phyloP scores from a whole-genome alignment of 2,329 filamentous ascomycete genomes.

The Thelonectria rubi region DNA sequence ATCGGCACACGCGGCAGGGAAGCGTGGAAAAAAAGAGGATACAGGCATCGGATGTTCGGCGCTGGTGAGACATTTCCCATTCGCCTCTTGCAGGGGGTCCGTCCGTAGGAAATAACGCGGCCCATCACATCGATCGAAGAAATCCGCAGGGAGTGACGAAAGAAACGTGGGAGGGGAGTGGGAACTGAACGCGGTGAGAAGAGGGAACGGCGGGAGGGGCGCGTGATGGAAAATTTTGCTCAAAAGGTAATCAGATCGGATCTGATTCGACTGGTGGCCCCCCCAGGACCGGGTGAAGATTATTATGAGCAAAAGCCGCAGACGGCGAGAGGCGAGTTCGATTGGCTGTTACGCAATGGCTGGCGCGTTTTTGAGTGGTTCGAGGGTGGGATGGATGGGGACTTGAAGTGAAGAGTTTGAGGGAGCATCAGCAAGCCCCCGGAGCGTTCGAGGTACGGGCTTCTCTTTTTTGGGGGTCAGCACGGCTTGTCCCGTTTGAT shows the following conservation, averaged over 20 bases:
- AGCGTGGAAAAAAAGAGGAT: slow-evolving; percentile 1
- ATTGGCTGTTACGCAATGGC: slow-evolving; percentile 20
- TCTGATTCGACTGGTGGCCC: slow-evolving; percentile 29
- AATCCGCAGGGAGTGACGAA: neutral
- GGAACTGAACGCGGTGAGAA: too few relatives aligned
- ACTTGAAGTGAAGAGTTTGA: too few relatives aligned
- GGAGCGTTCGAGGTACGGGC: too few relatives aligned
- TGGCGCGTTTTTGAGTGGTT: slow-evolving; percentile 11
- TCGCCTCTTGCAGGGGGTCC: too few relatives aligned
- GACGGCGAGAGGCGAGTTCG: neutral
- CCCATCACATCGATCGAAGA: neutral
- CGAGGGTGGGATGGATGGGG: slow-evolving; percentile 8
- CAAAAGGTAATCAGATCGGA: slow-evolving; percentile 33
- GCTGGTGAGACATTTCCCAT: neutral
- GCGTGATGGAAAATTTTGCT: neutral
- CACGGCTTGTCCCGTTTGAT: too few relatives aligned
- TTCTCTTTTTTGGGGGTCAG: too few relatives aligned
- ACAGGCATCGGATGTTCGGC: neutral
- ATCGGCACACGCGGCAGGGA: slow-evolving; percentile 32
- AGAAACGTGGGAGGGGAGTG: slow-evolving; percentile 5
- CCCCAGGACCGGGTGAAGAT: slow-evolving; percentile 2
- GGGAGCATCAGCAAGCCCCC: too few relatives aligned
- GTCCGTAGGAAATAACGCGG: neutral
- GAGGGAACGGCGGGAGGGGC: too few relatives aligned
- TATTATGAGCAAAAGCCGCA: neutral